Percentiles rank a stretch among this genome's conserved stretches.
Evolutionary conservation across 495 filamentous ascomycete genomes (phyloP).

Genomic region (Pyronema omphalodes): DNA sequence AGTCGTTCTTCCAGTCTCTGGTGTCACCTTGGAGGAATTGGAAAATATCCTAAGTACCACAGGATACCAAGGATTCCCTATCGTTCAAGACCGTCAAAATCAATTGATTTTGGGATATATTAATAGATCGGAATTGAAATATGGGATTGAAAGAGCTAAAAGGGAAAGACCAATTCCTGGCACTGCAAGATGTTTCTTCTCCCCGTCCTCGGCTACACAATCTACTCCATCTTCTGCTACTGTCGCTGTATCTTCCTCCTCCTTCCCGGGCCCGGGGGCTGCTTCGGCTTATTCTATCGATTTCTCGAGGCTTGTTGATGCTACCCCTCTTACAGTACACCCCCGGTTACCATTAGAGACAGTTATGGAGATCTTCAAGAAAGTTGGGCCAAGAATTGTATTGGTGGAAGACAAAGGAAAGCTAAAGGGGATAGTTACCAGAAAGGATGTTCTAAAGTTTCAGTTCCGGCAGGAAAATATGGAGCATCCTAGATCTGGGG

Average conservation of each 20-base stretch:
- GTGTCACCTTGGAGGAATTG: slow-evolving; percentile 53
- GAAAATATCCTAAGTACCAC: slow-evolving; percentile 58
- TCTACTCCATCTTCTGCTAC: slow-evolving; percentile 24
- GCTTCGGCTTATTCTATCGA: slow-evolving; percentile 39
- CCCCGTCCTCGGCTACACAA: slow-evolving; percentile 29
- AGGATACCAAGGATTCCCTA: slow-evolving; percentile 86
- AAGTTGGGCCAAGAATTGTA: slow-evolving; percentile 88
- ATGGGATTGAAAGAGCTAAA: slow-evolving; percentile 70
- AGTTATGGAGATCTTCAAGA: slow-evolving; percentile 97
- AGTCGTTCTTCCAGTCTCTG: slow-evolving; percentile 51
- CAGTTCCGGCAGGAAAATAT: slow-evolving; percentile 92
- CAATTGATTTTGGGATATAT: slow-evolving; percentile 79
- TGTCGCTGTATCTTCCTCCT: slow-evolving; percentile 3
- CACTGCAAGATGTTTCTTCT: slow-evolving; percentile 57
- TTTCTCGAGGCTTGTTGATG: slow-evolving; percentile 74
- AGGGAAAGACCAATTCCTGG: slow-evolving; percentile 51
- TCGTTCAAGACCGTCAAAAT: slow-evolving; percentile 55
- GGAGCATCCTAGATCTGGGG: slow-evolving; percentile 42
- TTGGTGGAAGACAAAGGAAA: slow-evolving; percentile 78
- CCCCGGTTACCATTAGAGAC: slow-evolving; percentile 86
- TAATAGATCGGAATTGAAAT: slow-evolving; percentile 80
- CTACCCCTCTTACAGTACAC: slow-evolving; percentile 79
- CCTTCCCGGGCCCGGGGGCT: neutral
- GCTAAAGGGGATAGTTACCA: slow-evolving; percentile 70
- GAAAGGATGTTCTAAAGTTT: slow-evolving; percentile 94